Conservation (phyloP, 2,329 filamentous ascomycete genomes). For the Clarireedia paspali region DNA sequence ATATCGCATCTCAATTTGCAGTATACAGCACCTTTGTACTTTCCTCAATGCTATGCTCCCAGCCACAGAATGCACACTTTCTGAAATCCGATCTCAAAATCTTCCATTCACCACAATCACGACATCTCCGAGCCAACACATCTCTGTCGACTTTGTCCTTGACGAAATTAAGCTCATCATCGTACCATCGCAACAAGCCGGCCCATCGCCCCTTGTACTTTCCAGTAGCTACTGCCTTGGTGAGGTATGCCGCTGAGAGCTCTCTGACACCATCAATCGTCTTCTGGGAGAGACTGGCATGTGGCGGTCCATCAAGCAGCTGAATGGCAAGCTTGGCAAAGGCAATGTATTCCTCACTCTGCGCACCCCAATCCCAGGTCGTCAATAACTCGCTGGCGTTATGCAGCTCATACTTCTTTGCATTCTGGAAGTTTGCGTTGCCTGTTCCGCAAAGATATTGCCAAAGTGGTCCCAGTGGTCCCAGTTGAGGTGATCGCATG, state of each 20-base stretch:
- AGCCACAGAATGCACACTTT: constrained; percentile 12
- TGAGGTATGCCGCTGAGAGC: not conserved
- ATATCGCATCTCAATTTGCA: not conserved
- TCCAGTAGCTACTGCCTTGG: not conserved
- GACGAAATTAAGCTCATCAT: constrained; percentile 10
- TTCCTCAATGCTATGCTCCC: constrained; percentile 3
- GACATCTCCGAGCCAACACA: constrained; percentile 10
- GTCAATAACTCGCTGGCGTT: constrained; percentile 14
- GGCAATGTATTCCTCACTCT: constrained; percentile 12
- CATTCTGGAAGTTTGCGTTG: constrained; percentile 10
- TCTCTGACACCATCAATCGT: not conserved
- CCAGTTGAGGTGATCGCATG: constrained; percentile 17
- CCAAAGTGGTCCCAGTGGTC: constrained; percentile 20
- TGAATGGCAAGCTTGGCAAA: constrained; percentile 11
- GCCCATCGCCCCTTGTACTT: constrained; percentile 12
- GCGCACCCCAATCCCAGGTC: constrained; percentile 18
- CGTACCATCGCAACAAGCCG: constrained; percentile 11
- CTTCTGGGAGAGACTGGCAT: not conserved
- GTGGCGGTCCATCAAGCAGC: constrained; percentile 9
- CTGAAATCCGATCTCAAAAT: constrained; percentile 11
- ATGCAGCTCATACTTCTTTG: constrained; percentile 1
- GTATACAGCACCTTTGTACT: constrained; percentile 9
- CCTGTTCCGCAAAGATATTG: constrained; percentile 18
- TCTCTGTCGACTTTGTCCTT: constrained; percentile 8
- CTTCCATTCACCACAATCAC: constrained; percentile 9